A percentile compares a stretch with the other conserved stretches of the same genome.
These are phyloP conservation scores for Teratosphaeria gauchensis DNA, from an alignment of 2,329 filamentous ascomycete genomes.

Conservation along the genomic window DNA sequence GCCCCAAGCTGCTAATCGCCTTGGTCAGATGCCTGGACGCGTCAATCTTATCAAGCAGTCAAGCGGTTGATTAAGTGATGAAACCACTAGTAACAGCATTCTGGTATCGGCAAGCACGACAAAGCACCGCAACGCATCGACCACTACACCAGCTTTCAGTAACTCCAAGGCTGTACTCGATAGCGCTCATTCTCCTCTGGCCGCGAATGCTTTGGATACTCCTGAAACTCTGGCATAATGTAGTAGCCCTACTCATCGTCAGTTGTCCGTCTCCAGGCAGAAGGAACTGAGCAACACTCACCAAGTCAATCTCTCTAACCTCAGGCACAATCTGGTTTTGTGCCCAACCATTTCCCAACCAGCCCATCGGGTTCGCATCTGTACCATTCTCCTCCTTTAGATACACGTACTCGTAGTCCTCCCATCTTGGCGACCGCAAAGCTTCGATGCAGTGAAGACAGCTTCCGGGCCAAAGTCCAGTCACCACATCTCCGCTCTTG, in stretches of 20 bases:
- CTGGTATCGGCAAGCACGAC: too few species aligned
- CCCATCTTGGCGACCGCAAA: constrained; percentile 47
- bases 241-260: constrained; percentile 27
- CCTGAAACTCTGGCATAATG: constrained; percentile 31
- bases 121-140: too few species aligned
- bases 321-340: constrained; percentile 42
- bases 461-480: constrained; percentile 61
- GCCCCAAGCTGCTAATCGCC: too few species aligned
- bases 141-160: neutral
- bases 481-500: constrained; percentile 49
- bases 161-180: constrained; percentile 25
- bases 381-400: constrained; percentile 18
- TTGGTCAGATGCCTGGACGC: too few species aligned
- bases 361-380: constrained; percentile 45
- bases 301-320: constrained; percentile 27
- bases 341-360: constrained; percentile 61
- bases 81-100: too few species aligned
- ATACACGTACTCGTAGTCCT: constrained; percentile 49
- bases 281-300: neutral
- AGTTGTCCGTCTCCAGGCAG: neutral
- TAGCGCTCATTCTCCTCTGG: constrained; percentile 32
- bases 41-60: too few species aligned
- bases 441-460: constrained; percentile 52
- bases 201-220: constrained; percentile 24
- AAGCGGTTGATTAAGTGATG: too few species aligned